These are phyloP conservation scores for Pinus albicaulis DNA, from an alignment of 75 land plant species.

Conservation along the genomic window DNA sequence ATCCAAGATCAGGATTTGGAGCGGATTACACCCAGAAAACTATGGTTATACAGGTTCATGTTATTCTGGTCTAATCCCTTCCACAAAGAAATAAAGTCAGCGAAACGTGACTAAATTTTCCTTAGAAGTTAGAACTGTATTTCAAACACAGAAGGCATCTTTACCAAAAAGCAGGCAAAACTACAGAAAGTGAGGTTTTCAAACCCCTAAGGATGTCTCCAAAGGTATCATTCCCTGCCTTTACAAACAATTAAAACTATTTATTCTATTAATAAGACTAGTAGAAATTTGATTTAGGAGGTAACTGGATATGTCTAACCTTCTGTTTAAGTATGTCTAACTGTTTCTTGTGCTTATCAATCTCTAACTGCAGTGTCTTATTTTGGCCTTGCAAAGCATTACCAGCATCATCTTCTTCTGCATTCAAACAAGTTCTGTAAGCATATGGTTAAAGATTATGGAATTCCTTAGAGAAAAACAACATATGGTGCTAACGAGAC, in stretches of 20 bases:
- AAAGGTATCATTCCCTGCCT: neutral
- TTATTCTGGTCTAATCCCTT: no score
- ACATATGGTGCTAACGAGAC: no score
- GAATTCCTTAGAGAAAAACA: no score
- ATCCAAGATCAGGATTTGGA: no score
- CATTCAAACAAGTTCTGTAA: neutral
- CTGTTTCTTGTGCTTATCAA: conserved; percentile 36
- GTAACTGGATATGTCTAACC: conserved; percentile 37
- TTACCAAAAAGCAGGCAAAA: neutral
- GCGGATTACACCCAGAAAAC: no score
- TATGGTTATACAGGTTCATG: no score
- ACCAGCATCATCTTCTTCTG: neutral
- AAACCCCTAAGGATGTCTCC: neutral
- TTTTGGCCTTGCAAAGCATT: conserved; percentile 25
- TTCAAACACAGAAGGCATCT: neutral
- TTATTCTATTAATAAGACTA: neutral
- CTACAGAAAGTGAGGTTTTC: neutral
- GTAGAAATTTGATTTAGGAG: neutral
- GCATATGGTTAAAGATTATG: neutral
- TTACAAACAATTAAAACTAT: neutral
- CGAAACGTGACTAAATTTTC: no score
- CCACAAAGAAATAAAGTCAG: no score
- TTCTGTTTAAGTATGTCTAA: conserved; percentile 35
- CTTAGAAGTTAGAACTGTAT: neutral
- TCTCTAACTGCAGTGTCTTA: conserved; percentile 24